Evolutionary conservation across 371 early-diverging fungal genomes (phyloP).

Genomic region (Mucor plumbeus): DNA sequence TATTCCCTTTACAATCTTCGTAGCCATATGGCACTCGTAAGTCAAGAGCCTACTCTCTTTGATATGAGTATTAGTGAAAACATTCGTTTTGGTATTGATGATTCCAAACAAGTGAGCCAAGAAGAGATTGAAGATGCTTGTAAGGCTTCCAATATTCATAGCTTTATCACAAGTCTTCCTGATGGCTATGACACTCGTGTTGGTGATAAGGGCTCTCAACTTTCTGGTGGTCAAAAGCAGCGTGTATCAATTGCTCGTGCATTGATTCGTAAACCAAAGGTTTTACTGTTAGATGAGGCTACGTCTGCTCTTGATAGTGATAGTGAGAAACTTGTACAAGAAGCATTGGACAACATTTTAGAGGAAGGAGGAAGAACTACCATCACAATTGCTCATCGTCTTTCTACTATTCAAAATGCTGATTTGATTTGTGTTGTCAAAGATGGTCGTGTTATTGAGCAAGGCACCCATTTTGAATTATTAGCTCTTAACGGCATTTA

Average conservation of each 20-base stretch:
- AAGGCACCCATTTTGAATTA: conserved; percentile 81
- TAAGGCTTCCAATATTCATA: conserved; percentile 76
- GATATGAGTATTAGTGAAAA: conserved; percentile 81
- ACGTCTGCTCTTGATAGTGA: conserved; percentile 92
- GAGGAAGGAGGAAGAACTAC: conserved; percentile 67
- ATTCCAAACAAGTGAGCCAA: conserved; percentile 41
- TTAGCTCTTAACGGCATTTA: conserved; percentile 47
- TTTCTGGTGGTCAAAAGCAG: conserved; percentile 79
- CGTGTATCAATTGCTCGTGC: conserved; percentile 77
- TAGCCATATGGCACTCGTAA: conserved; percentile 77
- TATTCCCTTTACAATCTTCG: conserved; percentile 70
- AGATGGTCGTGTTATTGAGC: conserved; percentile 78
- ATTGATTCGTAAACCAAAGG: conserved; percentile 79
- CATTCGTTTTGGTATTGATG: conserved; percentile 68
- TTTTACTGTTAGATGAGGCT: conserved; percentile 95
- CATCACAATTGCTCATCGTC: conserved; percentile 72
- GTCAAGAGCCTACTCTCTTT: conserved; percentile 89
- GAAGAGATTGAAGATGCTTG: conserved; percentile 69
- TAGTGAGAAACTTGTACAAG: conserved; percentile 87
- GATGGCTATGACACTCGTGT: conserved; percentile 80
- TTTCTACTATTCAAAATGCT: conserved; percentile 79
- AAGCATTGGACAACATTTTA: conserved; percentile 79
- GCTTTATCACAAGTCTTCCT: conserved; percentile 71
- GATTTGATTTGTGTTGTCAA: conserved; percentile 80
- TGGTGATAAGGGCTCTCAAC: conserved; percentile 76